Conservation (phyloP, 2,329 filamentous ascomycete genomes). For the Fusarium chaquense region DNA sequence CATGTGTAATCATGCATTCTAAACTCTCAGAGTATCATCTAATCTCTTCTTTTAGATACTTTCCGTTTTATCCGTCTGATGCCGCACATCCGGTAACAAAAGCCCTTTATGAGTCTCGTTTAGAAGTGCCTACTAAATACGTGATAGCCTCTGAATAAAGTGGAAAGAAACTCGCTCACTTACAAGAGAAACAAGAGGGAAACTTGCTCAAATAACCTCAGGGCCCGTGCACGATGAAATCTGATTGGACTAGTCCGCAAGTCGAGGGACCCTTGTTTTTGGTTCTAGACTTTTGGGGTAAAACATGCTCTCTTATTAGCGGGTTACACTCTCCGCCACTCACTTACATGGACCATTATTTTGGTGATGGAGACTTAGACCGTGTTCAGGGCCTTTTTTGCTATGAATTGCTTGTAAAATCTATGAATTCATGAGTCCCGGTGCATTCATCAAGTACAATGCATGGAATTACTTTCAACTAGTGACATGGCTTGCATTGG, state of each 20-base stretch:
- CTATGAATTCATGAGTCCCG: neutral
- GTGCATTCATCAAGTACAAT: neutral
- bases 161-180: slow-evolving; percentile 26
- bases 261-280: slow-evolving; percentile 33
- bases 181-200: slow-evolving; percentile 24
- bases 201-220: slow-evolving; percentile 58
- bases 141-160: neutral
- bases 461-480: neutral
- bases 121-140: neutral
- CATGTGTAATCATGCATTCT: neutral
- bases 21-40: neutral
- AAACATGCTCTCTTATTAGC: slow-evolving; percentile 17
- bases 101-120: slow-evolving; percentile 4
- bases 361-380: slow-evolving; percentile 16
- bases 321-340: slow-evolving; percentile 23
- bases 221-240: slow-evolving; percentile 25
- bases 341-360: neutral
- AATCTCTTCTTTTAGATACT: neutral
- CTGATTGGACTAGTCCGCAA: slow-evolving; percentile 37
- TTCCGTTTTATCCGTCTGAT: slow-evolving; percentile 35
- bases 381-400: too few species aligned
- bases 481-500: slow-evolving; percentile 8
- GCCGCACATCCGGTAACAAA: slow-evolving; percentile 31
- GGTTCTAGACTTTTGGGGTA: slow-evolving; percentile 33
- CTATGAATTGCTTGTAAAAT: too few species aligned